Conservation (phyloP, 805 yeast genomes). For the Candida taoyuanica region DNA sequence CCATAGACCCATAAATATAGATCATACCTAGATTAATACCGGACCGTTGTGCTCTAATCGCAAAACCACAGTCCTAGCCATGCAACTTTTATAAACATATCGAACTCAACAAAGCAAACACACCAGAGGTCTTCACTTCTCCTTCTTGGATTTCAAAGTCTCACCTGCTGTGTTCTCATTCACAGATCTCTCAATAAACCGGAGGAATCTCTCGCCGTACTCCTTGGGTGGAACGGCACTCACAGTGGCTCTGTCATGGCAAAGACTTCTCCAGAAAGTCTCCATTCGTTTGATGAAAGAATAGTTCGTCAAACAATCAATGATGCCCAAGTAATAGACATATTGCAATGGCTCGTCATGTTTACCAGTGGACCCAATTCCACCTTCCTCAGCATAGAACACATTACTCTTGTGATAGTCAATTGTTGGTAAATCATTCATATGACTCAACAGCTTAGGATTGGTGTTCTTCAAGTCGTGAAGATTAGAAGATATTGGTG, state of each 20-base stretch:
- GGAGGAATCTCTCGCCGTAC: conserved; percentile 81
- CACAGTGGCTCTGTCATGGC: conserved; percentile 62
- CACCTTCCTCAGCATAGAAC: conserved; percentile 81
- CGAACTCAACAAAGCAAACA: background rate
- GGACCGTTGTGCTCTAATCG: background rate
- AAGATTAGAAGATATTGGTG: conserved; percentile 26
- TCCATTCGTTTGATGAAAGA: conserved; percentile 72
- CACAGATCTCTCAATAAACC: conserved; percentile 51
- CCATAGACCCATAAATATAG: too few species aligned
- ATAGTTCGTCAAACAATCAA: conserved; percentile 87
- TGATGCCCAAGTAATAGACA: conserved; percentile 87
- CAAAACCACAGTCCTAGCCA: background rate
- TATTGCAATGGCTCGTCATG: conserved; percentile 55
- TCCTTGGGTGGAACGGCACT: conserved; percentile 90
- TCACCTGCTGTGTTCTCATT: conserved; percentile 25
- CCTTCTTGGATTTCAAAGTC: conserved; percentile 3
- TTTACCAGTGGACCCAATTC: conserved; percentile 64
- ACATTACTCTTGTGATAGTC: conserved; percentile 46
- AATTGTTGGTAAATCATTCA: conserved; percentile 37
- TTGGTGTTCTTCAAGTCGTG: conserved; percentile 38
- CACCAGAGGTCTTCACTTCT: background rate
- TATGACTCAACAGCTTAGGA: conserved; percentile 39
- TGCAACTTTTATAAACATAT: background rate
- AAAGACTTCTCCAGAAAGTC: conserved; percentile 76
- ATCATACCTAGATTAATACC: too few species aligned